Conservation (phyloP, 306 rosid species). For the Cyamopsis tetragonoloba region DNA sequence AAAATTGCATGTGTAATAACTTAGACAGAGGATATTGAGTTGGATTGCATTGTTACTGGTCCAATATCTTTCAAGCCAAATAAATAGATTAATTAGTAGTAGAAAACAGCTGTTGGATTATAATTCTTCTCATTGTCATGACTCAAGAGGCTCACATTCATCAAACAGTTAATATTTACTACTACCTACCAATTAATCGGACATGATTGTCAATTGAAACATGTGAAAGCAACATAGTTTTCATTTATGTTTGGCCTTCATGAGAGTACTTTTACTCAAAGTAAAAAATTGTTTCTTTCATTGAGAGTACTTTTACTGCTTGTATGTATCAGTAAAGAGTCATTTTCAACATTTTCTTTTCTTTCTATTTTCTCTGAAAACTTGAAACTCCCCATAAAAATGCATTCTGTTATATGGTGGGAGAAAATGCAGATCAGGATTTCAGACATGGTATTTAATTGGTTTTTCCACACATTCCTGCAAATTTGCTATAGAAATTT, state of each 20-base stretch:
- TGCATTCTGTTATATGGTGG: not conserved
- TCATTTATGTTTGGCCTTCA: not conserved
- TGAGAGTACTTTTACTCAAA: no score
- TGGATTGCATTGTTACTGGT: not conserved
- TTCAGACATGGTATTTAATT: not conserved
- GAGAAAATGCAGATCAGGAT: not conserved
- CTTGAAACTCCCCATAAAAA: not conserved
- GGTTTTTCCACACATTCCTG: not conserved
- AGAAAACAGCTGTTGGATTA: not conserved
- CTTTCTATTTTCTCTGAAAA: not conserved
- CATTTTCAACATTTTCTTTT: not conserved
- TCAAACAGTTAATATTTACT: constrained; percentile 14
- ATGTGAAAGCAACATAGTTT: not conserved
- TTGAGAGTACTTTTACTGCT: no score
- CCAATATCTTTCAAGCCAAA: not conserved
- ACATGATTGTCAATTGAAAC: constrained; percentile 12
- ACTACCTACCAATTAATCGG: not conserved
- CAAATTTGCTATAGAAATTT: not conserved
- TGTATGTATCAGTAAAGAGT: not conserved
- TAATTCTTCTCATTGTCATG: not conserved
- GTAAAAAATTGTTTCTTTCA: no score
- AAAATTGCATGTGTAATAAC: not conserved
- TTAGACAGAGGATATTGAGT: not conserved
- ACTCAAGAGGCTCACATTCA: constrained; percentile 11
- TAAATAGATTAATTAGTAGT: not conserved